These are phyloP conservation scores for Coemansia sp. DNA, from an alignment of 371 early-diverging fungal species.

Conservation along the genomic window DNA sequence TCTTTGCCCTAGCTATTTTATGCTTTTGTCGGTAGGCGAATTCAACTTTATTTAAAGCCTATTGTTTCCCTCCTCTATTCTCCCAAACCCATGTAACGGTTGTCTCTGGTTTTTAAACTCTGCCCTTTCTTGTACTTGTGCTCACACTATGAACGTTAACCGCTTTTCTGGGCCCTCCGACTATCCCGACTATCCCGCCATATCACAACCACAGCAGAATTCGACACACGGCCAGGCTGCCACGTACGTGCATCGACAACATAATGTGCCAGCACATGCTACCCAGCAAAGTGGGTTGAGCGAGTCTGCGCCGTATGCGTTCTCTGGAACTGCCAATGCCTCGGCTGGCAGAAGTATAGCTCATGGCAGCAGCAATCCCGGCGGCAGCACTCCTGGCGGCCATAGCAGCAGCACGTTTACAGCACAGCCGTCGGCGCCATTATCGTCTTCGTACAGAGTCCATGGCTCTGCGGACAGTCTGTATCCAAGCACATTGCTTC, in stretches of 20 bases:
- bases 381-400: neutral
- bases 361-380: neutral
- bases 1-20: neutral
- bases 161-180: neutral
- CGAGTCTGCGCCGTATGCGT: neutral
- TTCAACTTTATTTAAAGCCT: neutral
- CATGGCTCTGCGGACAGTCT: neutral
- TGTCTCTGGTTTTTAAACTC: too few species aligned
- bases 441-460: neutral
- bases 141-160: neutral
- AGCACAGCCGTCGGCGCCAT: neutral
- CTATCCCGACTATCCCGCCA: neutral
- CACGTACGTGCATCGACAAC: neutral
- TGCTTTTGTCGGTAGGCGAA: too few species aligned
- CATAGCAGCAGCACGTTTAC: neutral
- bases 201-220: neutral
- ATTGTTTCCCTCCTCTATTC: neutral
- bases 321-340: neutral
- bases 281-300: neutral
- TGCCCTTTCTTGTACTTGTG: too few species aligned
- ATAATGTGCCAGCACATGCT: neutral
- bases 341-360: neutral
- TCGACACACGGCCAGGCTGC: neutral
- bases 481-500: constrained; percentile 35
- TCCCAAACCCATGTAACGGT: neutral